phyloP scores from a whole-genome alignment of 1,284 basidiomycete species.

The Leccinum solheimii region DNA sequence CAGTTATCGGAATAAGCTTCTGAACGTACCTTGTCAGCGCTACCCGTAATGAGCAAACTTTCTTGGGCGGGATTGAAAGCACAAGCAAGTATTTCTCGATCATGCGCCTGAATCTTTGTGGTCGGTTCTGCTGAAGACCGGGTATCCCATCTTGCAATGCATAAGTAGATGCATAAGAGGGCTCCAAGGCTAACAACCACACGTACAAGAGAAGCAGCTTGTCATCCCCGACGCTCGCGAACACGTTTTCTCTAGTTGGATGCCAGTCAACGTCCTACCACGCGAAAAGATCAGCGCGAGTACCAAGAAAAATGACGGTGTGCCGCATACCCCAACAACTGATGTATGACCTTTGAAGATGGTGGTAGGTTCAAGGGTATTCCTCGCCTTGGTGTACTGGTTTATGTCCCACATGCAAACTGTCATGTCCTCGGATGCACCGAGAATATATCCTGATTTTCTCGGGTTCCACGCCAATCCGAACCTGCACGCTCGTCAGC shows the following conservation, averaged over 20 bases:
- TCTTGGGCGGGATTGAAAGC: constrained; percentile 87
- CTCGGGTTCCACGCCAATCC: constrained; percentile 91
- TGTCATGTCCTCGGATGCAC: constrained; percentile 94
- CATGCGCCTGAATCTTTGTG: constrained; percentile 82
- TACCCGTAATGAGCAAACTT: constrained; percentile 89
- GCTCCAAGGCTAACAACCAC: constrained; percentile 4
- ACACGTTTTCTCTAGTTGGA: constrained; percentile 78
- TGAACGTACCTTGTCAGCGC: constrained; percentile 79
- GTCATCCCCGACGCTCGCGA: constrained; percentile 98
- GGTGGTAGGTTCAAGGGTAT: constrained; percentile 77
- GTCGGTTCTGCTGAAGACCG: constrained; percentile 70
- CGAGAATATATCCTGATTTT: constrained; percentile 83
- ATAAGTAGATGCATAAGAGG: constrained; percentile 12
- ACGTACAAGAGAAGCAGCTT: constrained; percentile 87
- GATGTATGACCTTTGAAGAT: constrained; percentile 88
- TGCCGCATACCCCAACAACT: constrained; percentile 77
- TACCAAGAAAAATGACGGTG: not conserved
- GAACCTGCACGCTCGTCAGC: constrained; percentile 55
- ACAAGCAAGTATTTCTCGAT: constrained; percentile 88
- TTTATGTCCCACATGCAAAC: constrained; percentile 97
- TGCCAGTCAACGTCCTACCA: constrained; percentile 96
- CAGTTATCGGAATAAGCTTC: not conserved
- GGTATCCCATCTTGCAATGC: constrained; percentile 84
- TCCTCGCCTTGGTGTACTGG: constrained; percentile 81
- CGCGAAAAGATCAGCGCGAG: constrained; percentile 14